Percentiles rank a stretch among this genome's conserved stretches.
Conservation (phyloP, 441 rosid species). For the Syzygium malaccense region DNA sequence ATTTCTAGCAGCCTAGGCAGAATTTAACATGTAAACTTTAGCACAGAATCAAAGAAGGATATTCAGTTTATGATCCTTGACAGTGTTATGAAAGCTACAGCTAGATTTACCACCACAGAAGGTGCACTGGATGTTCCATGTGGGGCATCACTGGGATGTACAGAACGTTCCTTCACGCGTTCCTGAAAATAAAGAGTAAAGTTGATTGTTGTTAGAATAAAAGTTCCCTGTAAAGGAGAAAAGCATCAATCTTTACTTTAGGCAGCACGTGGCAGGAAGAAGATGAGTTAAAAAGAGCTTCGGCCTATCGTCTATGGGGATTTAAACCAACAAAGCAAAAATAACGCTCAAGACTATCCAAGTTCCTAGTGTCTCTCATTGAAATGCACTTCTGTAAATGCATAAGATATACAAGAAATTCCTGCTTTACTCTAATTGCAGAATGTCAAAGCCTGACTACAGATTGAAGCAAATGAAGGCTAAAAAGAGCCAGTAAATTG, state of each 20-base stretch:
- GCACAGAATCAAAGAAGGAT: not conserved
- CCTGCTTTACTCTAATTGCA: not conserved
- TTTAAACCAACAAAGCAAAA: not conserved
- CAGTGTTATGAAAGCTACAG: not conserved
- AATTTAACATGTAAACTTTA: constrained; percentile 14
- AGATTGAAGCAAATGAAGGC: not conserved
- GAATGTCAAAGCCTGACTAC: not conserved
- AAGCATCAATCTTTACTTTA: not conserved
- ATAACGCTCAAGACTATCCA: not conserved
- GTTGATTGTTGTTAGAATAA: not conserved
- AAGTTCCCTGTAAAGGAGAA: not conserved
- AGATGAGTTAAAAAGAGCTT: not conserved
- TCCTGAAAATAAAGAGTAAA: constrained; percentile 35
- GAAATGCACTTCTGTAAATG: not conserved
- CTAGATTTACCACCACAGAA: constrained; percentile 47
- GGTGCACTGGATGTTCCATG: constrained; percentile 39
- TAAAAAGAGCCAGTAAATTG: not conserved
- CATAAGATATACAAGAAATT: not conserved
- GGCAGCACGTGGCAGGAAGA: not conserved
- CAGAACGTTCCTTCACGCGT: constrained; percentile 78
- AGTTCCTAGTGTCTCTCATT: not conserved
- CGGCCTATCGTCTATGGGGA: not conserved
- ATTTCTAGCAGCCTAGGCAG: constrained; percentile 44
- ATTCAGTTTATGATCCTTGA: not conserved
- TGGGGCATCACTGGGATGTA: constrained; percentile 46